A percentile compares a stretch with the other conserved stretches of the same genome.
Evolutionary conservation across 2,329 filamentous ascomycete species (phyloP).

Genomic region (Botrytis galanthina): DNA sequence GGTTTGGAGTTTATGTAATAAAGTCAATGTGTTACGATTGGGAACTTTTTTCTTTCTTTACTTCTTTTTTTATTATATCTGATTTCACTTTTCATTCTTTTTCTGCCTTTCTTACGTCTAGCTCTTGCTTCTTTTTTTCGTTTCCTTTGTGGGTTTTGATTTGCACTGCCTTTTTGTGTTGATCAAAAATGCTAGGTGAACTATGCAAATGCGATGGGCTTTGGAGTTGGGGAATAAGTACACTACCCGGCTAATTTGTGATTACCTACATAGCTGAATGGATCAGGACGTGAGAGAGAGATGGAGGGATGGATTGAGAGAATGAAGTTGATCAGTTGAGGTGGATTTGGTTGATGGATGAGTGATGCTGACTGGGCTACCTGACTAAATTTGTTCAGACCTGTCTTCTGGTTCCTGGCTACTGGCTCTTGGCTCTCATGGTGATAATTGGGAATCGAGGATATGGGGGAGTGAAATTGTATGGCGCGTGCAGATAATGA

Average conservation of each 20-base stretch:
- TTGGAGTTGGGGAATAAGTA: not conserved
- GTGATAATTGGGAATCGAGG: not conserved
- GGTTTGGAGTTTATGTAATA: slow-evolving; percentile 26
- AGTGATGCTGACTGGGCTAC: not conserved
- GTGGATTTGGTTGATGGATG: not conserved
- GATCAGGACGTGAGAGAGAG: not conserved
- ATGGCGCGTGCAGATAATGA: not conserved
- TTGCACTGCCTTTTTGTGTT: not conserved
- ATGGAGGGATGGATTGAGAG: too few species aligned
- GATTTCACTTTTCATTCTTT: slow-evolving; percentile 9
- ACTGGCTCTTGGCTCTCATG: not conserved
- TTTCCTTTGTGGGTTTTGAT: not conserved
- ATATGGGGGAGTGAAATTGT: not conserved
- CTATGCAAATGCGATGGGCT: not conserved
- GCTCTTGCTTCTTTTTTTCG: not conserved
- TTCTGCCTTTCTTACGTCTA: not conserved
- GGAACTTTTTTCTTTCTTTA: slow-evolving; percentile 15
- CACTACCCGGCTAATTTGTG: slow-evolving; percentile 1
- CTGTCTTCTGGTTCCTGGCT: not conserved
- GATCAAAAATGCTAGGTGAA: not conserved
- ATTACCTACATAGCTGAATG: not conserved
- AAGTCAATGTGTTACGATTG: slow-evolving; percentile 27
- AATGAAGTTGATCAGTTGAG: not conserved
- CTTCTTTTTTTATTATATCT: not conserved
- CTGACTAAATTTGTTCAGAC: not conserved